Evolutionary conservation across 23 red algal species (phyloP).

Genomic region (Cyanidiococcus yangmingshanensis): DNA sequence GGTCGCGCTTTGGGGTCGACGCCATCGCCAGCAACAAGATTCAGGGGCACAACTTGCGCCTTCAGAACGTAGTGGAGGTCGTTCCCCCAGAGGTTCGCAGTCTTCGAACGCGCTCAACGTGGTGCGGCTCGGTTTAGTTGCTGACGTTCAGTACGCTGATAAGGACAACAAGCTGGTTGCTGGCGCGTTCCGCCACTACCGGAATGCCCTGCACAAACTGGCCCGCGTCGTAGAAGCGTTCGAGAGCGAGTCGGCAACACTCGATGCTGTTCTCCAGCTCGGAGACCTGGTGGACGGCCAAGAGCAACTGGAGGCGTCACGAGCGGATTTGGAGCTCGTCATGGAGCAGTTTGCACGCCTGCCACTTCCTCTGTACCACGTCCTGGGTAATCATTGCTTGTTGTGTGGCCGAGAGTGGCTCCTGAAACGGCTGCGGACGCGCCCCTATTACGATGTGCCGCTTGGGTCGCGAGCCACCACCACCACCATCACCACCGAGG

Average conservation of each 20-base stretch:
- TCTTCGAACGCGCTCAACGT: neutral
- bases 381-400: conserved; percentile 17
- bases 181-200: conserved; percentile 6
- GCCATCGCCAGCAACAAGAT: neutral
- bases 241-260: neutral
- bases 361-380: neutral
- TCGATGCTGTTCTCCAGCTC: neutral
- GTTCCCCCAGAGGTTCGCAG: neutral
- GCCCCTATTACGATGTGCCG: conserved; percentile 7
- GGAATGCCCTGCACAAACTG: conserved; percentile 6
- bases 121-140: neutral
- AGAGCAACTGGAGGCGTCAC: neutral
- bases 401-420: neutral
- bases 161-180: neutral
- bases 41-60: neutral
- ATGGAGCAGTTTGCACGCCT: conserved; percentile 4
- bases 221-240: neutral
- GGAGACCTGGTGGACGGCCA: conserved; percentile 12
- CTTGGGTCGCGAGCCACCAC: neutral
- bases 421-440: neutral
- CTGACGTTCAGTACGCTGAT: conserved; percentile 18
- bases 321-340: conserved; percentile 4
- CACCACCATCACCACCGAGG: neutral
- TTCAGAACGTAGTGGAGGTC: neutral
- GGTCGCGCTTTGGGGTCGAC: neutral